phyloP scores from a whole-genome alignment of 345 rosid genomes.

The Sisymbrium irio region DNA sequence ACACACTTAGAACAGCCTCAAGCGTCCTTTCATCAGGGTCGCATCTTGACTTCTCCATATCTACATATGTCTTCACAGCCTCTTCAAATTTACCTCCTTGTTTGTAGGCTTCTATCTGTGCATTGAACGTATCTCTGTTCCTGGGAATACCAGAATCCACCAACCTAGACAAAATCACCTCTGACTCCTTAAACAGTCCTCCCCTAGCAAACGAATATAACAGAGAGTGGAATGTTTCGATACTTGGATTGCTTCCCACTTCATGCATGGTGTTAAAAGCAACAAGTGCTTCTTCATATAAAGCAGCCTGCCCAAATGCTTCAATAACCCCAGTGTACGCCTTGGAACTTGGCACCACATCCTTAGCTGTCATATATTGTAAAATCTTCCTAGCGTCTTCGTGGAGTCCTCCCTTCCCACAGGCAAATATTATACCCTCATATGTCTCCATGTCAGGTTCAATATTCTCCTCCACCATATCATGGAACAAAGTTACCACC shows the following conservation, averaged over 20 bases:
- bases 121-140: constrained; percentile 80
- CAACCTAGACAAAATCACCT: constrained; percentile 62
- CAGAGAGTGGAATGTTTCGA: constrained; percentile 79
- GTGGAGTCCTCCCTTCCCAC: constrained; percentile 91
- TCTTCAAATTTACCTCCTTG: constrained; percentile 94
- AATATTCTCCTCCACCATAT: constrained; percentile 92
- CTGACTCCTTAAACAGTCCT: constrained; percentile 75
- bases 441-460: constrained; percentile 85
- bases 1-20: constrained; percentile 84
- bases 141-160: constrained; percentile 59
- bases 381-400: constrained; percentile 76
- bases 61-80: constrained; percentile 82
- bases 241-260: constrained; percentile 67
- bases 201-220: constrained; percentile 82
- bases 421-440: constrained; percentile 82
- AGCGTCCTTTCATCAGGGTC: constrained; percentile 85
- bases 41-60: constrained; percentile 82
- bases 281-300: constrained; percentile 88
- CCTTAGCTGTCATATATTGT: constrained; percentile 71
- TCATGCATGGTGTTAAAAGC: constrained; percentile 88
- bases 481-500: constrained; percentile 91
- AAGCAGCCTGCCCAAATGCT: constrained; percentile 87
- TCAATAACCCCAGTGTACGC: constrained; percentile 81
- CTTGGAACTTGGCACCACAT: constrained; percentile 78
- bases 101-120: constrained; percentile 79